A percentile compares a stretch with the other conserved stretches of the same genome.
Conservation (phyloP, 768 basidiomycete species). For the Lanmaoa rubissima region DNA sequence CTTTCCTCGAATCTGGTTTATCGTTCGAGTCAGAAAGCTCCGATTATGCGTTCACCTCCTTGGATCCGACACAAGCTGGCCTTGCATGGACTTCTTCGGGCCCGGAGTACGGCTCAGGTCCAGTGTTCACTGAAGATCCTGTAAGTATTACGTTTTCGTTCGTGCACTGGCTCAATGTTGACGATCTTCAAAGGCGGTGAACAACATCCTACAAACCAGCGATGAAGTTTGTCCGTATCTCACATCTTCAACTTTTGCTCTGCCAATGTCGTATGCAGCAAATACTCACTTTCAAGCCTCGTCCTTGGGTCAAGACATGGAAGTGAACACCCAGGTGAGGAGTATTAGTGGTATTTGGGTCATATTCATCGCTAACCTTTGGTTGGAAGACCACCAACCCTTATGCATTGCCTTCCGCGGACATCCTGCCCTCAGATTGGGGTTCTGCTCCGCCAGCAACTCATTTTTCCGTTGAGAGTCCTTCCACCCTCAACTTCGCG, state of each 20-base stretch:
- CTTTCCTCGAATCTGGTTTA: background rate
- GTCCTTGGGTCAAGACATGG: background rate
- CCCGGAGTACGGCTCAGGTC: background rate
- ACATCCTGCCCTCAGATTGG: too few relatives aligned
- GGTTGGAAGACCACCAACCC: background rate
- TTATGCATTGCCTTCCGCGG: background rate
- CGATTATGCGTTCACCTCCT: background rate
- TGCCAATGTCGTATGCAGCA: background rate
- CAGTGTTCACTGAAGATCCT: background rate
- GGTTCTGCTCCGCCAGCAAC: background rate
- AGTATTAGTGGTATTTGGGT: background rate
- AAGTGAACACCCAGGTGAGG: background rate
- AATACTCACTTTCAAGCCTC: background rate
- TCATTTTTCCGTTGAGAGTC: background rate
- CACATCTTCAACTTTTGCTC: background rate
- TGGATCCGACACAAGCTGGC: background rate
- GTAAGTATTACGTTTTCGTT: conserved; percentile 1
- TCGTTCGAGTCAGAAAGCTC: background rate
- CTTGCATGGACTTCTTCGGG: background rate
- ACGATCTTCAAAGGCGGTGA: background rate
- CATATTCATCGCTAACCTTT: background rate
- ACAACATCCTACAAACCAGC: background rate
- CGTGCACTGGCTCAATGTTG: background rate
- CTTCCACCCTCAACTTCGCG: background rate
- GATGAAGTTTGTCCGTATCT: background rate